Conservation (phyloP, 345 rosid genomes). For the Atalantia buxifolia region DNA sequence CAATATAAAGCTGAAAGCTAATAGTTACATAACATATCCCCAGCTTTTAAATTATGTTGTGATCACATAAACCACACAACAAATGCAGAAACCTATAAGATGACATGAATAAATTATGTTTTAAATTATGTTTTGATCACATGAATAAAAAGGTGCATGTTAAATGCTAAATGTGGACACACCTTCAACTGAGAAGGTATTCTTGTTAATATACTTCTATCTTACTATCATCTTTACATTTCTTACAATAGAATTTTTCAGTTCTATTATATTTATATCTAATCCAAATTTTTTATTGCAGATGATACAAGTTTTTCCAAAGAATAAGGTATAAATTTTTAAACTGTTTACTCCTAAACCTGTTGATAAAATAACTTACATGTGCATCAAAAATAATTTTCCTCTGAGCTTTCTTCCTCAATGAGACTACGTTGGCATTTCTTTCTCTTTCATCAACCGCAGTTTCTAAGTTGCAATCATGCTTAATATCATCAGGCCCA, state of each 20-base stretch:
- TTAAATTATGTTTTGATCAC: too few relatives aligned
- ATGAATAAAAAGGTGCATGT: neutral
- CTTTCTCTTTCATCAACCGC: conserved; percentile 8
- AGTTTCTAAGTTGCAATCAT: neutral
- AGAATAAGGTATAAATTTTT: too few relatives aligned
- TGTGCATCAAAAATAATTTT: conserved; percentile 32
- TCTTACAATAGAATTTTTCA: too few relatives aligned
- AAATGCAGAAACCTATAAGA: neutral
- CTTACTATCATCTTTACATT: too few relatives aligned
- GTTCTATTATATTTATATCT: too few relatives aligned
- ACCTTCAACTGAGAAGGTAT: neutral
- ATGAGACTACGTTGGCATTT: conserved; percentile 12
- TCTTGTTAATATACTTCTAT: neutral
- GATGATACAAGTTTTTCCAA: too few relatives aligned
- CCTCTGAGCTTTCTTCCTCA: conserved; percentile 18
- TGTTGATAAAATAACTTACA: conserved; percentile 26
- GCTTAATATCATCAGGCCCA: neutral
- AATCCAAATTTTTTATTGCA: too few relatives aligned
- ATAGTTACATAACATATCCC: neutral
- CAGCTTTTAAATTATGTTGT: neutral
- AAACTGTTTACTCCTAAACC: too few relatives aligned
- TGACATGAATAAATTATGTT: too few relatives aligned
- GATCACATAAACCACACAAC: neutral
- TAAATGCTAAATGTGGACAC: neutral
- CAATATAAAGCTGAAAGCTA: neutral